Conservation (phyloP, 257 asterid species). For the Ilex aquifolium region DNA sequence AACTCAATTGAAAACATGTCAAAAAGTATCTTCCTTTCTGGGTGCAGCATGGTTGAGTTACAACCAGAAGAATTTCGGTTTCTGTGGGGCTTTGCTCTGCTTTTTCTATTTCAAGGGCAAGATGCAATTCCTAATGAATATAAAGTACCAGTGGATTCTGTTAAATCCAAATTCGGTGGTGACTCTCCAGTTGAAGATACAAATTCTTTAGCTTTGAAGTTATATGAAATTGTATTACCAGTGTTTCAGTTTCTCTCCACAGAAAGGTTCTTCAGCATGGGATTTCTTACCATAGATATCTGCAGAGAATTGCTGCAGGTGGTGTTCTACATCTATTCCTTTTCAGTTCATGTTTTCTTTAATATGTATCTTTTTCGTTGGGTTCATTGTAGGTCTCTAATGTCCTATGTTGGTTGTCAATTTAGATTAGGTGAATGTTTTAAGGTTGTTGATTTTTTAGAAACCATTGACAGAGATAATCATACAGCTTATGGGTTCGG, state of each 20-base stretch:
- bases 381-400: background rate
- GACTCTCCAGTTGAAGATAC: conserved; percentile 42
- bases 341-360: background rate
- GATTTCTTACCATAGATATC: conserved; percentile 64
- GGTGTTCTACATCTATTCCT: conserved; percentile 1
- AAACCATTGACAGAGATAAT: background rate
- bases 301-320: conserved; percentile 86
- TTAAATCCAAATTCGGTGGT: conserved; percentile 49
- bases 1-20: conserved; percentile 29
- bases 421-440: background rate
- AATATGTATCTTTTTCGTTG: background rate
- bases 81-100: conserved; percentile 79
- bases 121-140: conserved; percentile 29
- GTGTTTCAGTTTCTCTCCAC: conserved; percentile 61
- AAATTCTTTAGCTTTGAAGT: conserved; percentile 39
- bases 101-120: conserved; percentile 82
- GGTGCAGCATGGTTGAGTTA: conserved; percentile 83
- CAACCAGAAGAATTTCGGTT: conserved; percentile 60
- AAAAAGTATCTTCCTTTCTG: conserved; percentile 52
- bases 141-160: conserved; percentile 36
- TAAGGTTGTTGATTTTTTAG: background rate
- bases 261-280: conserved; percentile 59
- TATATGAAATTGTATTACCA: conserved; percentile 47
- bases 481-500: background rate
- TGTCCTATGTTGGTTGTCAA: background rate